Conservation (phyloP, 768 basidiomycete genomes). For the Leccinum imitatum region DNA sequence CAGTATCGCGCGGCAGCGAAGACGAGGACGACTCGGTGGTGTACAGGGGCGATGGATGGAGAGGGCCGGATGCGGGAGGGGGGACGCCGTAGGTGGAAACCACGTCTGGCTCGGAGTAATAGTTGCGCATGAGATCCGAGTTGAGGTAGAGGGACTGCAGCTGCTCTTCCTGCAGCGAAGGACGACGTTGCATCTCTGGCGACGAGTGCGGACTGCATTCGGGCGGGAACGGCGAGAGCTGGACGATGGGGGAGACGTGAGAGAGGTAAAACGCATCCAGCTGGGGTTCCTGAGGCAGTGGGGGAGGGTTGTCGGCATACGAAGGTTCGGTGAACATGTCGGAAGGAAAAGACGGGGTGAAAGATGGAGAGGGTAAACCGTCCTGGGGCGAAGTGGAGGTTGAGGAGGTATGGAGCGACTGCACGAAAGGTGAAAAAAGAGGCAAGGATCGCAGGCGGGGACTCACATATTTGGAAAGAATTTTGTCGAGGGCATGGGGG, state of each 20-base stretch:
- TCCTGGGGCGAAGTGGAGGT: constrained; percentile 24
- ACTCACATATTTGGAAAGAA: constrained; percentile 82
- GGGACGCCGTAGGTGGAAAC: constrained; percentile 9
- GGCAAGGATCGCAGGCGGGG: neutral
- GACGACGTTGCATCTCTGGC: constrained; percentile 12
- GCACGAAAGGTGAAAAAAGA: constrained; percentile 4
- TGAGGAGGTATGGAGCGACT: constrained; percentile 52
- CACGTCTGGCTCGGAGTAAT: constrained; percentile 19
- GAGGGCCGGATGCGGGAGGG: constrained; percentile 1
- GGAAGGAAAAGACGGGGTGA: constrained; percentile 27
- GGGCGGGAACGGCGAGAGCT: constrained; percentile 19
- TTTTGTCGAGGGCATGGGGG: constrained; percentile 73
- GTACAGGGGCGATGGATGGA: constrained; percentile 21
- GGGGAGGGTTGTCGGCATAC: constrained; percentile 10
- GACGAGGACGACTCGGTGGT: constrained; percentile 12
- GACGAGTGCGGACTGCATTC: constrained; percentile 15
- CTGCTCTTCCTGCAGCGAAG: constrained; percentile 24
- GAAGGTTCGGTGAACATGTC: constrained; percentile 1
- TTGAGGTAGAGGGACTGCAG: constrained; percentile 25
- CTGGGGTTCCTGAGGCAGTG: constrained; percentile 12
- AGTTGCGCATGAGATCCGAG: constrained; percentile 22
- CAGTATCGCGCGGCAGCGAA: constrained; percentile 8
- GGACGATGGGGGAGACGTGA: constrained; percentile 19
- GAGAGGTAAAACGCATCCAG: constrained; percentile 23
- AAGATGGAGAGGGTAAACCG: constrained; percentile 31